Base-by-base conservation (phyloP, 495 filamentous ascomycete genomes). In the Beverwykella pulmonaria region DNA sequence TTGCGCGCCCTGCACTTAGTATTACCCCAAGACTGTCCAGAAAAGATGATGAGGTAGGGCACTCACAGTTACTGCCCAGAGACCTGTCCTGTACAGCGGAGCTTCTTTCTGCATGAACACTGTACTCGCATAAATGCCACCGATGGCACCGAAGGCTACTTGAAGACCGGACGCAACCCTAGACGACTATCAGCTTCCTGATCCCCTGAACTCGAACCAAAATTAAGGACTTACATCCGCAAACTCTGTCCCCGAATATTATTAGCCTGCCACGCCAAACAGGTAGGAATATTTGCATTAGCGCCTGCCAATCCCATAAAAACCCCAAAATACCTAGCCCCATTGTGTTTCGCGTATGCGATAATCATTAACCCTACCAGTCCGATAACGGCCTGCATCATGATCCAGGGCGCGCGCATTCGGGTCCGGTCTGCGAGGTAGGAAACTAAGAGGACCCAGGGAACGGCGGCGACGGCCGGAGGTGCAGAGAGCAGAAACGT, bases 231-330 rank as follows among this genome's bases (percentile, higher is more conserved):
- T 49, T 32, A 64, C 19, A 65, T 48, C 32, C 62, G 30, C 55
- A 70, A 25, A 65, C 68, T 44, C 54, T 73, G 73, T 53, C 50
- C 71, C 20, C 63, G 29, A 22, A 74, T 68, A 56, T 75, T 71
- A 64, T 75, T 75, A 17, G 61, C 58, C 39, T 71, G 67, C 48
- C 69, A 75, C 1, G 71, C 44, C 53, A 75, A 77, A 32, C 76
- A 66, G 9, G 76, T 74, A 0, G 83, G 85, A 27, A 87, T 80
- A 70, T 88, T 90, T 10, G 83, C 79, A 74, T 88, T 88, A 30
- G 81, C 79, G 12, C 85, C 83, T 8, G 82, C 82, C 0, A 84
- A 84, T 27, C 80, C 80, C 49, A 89, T 74, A 77, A 89, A 90
- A 14, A 86, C 81, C 30, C 87, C n/a, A n/a, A n/a, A n/a, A n/a